Conservation (phyloP, 495 filamentous ascomycete species). For the Xylaria scruposa region DNA sequence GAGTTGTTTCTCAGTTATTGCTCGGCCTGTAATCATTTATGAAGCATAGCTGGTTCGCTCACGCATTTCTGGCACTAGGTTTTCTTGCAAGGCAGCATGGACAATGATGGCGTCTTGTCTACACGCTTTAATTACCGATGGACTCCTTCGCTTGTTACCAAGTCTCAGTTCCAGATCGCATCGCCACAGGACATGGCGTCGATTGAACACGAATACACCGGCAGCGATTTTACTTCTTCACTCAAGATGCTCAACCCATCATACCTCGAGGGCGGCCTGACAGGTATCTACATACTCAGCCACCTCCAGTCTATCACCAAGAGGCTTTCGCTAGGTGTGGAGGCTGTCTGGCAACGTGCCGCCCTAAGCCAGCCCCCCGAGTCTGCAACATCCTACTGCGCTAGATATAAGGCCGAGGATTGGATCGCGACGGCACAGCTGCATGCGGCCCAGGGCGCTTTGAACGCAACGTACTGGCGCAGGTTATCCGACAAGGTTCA, state of each 20-base stretch:
- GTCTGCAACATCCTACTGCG: conserved; percentile 83
- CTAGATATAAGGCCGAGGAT: conserved; percentile 84
- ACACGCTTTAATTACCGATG: conserved; percentile 91
- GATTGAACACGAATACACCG: conserved; percentile 92
- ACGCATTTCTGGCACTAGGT: conserved; percentile 61
- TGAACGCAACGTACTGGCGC: conserved; percentile 95
- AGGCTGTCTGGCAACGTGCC: conserved; percentile 90
- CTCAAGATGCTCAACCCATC: conserved; percentile 95
- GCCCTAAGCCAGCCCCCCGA: conserved; percentile 80
- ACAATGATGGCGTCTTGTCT: conserved; percentile 82
- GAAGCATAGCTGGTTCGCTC: conserved; percentile 11
- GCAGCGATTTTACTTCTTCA: conserved; percentile 88
- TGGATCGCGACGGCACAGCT: conserved; percentile 91
- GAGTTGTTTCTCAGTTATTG: conserved; percentile 43
- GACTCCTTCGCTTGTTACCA: conserved; percentile 75
- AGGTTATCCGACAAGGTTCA: conserved; percentile 93
- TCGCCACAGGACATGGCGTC: conserved; percentile 74
- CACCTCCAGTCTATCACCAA: conserved; percentile 95
- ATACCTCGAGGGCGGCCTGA: conserved; percentile 85
- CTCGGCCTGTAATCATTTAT: background rate
- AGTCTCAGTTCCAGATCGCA: conserved; percentile 81
- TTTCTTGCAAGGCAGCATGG: conserved; percentile 93
- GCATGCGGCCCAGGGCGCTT: conserved; percentile 77
- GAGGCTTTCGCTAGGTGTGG: conserved; percentile 83
- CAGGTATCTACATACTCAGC: conserved; percentile 92